These are phyloP conservation scores for Megacollybia marginata DNA, from an alignment of 768 basidiomycete species.

Conservation along the genomic window DNA sequence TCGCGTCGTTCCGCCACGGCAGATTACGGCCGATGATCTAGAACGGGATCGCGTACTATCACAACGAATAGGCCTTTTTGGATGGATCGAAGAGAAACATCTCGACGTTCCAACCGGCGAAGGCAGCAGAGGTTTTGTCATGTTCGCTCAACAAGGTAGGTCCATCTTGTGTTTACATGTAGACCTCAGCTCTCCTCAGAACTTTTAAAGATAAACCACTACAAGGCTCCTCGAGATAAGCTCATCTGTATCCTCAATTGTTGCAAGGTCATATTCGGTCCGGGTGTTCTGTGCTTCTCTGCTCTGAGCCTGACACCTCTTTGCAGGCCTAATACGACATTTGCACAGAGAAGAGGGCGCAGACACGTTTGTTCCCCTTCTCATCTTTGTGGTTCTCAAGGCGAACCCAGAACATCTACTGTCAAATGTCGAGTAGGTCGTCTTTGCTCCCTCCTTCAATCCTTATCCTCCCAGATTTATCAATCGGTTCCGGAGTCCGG, in stretches of 20 bases:
- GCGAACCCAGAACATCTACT: conserved; percentile 92
- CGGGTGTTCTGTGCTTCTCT: conserved; percentile 19
- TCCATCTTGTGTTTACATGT: background rate
- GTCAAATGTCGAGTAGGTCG: conserved; percentile 86
- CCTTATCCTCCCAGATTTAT: conserved; percentile 61
- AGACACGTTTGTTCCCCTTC: conserved; percentile 89
- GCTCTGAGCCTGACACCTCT: conserved; percentile 1
- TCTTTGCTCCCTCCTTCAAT: background rate
- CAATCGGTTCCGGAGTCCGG: conserved; percentile 86
- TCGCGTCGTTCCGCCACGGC: conserved; percentile 56
- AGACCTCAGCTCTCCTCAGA: conserved; percentile 36
- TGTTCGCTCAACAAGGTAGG: conserved; percentile 84
- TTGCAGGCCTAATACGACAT: conserved; percentile 81
- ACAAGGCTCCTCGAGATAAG: conserved; percentile 98
- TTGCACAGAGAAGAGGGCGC: conserved; percentile 79
- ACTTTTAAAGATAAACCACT: conserved; percentile 93
- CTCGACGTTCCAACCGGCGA: conserved; percentile 83
- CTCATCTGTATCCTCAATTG: conserved; percentile 94
- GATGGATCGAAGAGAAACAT: conserved; percentile 84
- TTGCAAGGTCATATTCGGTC: conserved; percentile 99
- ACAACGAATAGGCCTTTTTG: conserved; percentile 86
- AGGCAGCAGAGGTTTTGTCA: conserved; percentile 71
- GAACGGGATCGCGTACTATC: conserved; percentile 88
- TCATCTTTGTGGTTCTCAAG: conserved; percentile 90
- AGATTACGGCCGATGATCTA: conserved; percentile 90